Evolutionary conservation across 352 stramenopile species (phyloP), one percentile per base, ranked within the genome.

Genomic region (Chrysophaeum taylorii): DNA sequence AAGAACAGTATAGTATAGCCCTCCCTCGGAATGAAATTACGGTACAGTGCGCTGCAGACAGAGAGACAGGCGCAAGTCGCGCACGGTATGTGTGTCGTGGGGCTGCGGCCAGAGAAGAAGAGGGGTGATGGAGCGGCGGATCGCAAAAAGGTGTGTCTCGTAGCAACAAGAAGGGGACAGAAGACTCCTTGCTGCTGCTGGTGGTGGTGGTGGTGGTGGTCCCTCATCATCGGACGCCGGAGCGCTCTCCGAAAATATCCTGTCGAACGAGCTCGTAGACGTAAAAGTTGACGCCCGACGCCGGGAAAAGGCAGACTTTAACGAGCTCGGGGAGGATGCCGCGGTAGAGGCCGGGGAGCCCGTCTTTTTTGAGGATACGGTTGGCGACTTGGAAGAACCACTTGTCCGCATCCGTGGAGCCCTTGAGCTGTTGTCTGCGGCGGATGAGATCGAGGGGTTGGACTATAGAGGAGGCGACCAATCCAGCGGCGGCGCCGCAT

Each of bases 261-360:
- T 66, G 57, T 31, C 57, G 57, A 2, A 66, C 57, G 57, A 66
- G 57, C 35, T 66, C 57, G 57, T 66, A 66, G 31, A 66, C 27
- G 57, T 66, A 66, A 35, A 66, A 66, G 57, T 66, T 66, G 33
- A 66, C 2, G 57, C 57, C 57, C 57, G 57, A 66, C 33, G 57
- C 57, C 5, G 57, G 57, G 57, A 66, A 66, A 18, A 66, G 57
- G 35, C 33, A 42, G 5, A 45, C 57, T n/a, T 66, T 66, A 36
- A 31, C 41, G 33, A 66, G 57, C 35, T 66, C 57, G 12, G 57
- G 57, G 9, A 45, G 5, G 31, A 66, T 27, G 33, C 57, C 57
- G 33, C 57, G 31, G 35, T 66, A 66, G 33, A 66, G 57, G 14
- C 1, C 57, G 18, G 1, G 1, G 57, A 43, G 5, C 33, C 57